These are phyloP conservation scores for Citrus mangshanensis DNA, from an alignment of 345 rosid genomes.

Conservation along the genomic window DNA sequence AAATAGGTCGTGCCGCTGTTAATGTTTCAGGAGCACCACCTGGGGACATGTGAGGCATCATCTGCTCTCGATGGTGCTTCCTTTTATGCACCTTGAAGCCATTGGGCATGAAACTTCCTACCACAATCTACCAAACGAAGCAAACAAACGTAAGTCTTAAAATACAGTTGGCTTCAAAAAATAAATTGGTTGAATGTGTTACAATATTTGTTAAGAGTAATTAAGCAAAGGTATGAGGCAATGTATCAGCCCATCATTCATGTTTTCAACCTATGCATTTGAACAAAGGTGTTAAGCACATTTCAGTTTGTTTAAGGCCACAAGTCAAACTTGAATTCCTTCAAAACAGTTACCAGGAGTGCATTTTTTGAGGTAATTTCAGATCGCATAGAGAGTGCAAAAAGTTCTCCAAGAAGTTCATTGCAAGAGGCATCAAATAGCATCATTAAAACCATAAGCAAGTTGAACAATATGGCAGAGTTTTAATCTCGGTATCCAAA, in stretches of 20 bases:
- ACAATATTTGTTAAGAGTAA: not conserved
- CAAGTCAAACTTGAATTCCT: not conserved
- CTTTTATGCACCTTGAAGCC: slow-evolving; percentile 29
- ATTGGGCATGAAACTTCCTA: slow-evolving; percentile 58
- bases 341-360: not conserved
- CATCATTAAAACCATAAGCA: not conserved
- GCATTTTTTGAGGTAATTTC: not conserved
- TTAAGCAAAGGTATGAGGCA: not conserved
- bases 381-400: not conserved
- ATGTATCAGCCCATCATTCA: not conserved
- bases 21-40: slow-evolving; percentile 11
- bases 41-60: slow-evolving; percentile 1
- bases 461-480: not conserved
- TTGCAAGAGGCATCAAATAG: not conserved
- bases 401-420: not conserved
- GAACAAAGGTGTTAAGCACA: not conserved
- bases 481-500: not conserved
- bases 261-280: not conserved
- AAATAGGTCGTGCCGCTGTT: slow-evolving; percentile 24
- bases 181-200: not conserved
- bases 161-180: not conserved
- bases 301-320: not conserved
- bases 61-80: slow-evolving; percentile 22
- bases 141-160: not conserved
- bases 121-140: slow-evolving; percentile 40